These are phyloP conservation scores for Citrus mangshanensis DNA, from an alignment of 345 rosid species.

Conservation along the genomic window DNA sequence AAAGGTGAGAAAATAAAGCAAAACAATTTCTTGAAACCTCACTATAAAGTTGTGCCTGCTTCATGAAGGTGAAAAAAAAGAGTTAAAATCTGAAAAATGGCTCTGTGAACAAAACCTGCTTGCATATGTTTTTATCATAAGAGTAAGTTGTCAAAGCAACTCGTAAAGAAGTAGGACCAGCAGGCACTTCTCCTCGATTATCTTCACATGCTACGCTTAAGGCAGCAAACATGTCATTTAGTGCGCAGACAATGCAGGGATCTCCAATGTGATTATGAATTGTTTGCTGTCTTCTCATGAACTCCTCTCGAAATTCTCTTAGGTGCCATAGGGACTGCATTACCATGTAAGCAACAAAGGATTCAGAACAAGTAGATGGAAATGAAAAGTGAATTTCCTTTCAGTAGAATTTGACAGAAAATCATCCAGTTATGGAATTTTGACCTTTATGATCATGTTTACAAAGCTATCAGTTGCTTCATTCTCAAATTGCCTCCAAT, in stretches of 20 bases:
- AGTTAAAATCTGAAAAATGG: not conserved
- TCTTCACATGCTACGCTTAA: not conserved
- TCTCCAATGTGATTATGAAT: not conserved
- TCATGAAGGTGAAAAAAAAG: not conserved
- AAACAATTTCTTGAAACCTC: not conserved
- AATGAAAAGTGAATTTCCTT: not conserved
- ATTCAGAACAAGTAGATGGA: too few species aligned
- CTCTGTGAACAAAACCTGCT: not conserved
- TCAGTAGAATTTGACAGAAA: not conserved
- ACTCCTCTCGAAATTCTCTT: not conserved
- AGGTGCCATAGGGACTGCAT: not conserved
- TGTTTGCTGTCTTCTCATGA: not conserved
- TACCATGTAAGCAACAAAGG: not conserved
- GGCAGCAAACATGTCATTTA: not conserved
- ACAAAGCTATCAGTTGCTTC: not conserved
- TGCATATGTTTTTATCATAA: not conserved
- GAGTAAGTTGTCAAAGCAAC: not conserved
- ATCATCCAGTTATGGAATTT: not conserved
- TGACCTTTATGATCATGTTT: not conserved
- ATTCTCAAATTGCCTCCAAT: not conserved
- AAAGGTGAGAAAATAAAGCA: too few species aligned
- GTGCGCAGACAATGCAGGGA: not conserved
- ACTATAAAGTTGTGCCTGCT: not conserved
- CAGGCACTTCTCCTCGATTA: not conserved
- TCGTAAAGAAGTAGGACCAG: not conserved